Conservation (phyloP, 2,329 filamentous ascomycete species). For the Juglanconis sp. region DNA sequence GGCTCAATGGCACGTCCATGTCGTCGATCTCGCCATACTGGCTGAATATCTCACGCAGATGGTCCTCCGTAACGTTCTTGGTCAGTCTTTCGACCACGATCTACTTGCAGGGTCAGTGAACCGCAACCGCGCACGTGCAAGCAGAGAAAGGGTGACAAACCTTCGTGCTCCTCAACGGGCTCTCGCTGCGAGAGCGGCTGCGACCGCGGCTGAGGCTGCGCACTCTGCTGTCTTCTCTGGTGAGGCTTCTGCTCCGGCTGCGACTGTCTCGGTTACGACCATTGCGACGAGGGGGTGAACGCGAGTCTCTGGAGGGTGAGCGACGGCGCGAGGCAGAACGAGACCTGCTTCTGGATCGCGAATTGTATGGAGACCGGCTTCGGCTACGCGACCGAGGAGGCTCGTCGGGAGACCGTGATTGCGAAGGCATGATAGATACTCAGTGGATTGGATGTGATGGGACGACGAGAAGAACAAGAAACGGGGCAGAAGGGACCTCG, state of each 20-base stretch:
- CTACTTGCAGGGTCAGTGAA: conserved; percentile 40
- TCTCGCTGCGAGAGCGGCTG: conserved; percentile 35
- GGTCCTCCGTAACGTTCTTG: conserved; percentile 86
- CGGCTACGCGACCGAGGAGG: conserved; percentile 10
- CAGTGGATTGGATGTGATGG: background rate
- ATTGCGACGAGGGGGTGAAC: conserved; percentile 35
- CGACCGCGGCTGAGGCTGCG: conserved; percentile 34
- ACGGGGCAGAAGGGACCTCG: background rate
- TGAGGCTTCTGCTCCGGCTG: conserved; percentile 26
- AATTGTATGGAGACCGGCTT: conserved; percentile 10
- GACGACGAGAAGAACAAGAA: background rate
- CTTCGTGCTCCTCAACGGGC: conserved; percentile 49
- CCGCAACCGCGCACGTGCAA: conserved; percentile 3
- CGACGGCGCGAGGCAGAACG: conserved; percentile 19
- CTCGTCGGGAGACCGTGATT: conserved; percentile 18
- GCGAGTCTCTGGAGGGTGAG: conserved; percentile 21
- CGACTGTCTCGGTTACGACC: conserved; percentile 31
- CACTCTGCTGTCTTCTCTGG: conserved; percentile 31
- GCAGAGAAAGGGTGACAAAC: conserved; percentile 28
- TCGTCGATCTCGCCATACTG: conserved; percentile 82
- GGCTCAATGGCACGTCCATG: conserved; percentile 85
- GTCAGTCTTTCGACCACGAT: conserved; percentile 95
- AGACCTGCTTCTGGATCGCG: conserved; percentile 18
- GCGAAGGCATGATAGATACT: conserved; percentile 19
- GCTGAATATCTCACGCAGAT: conserved; percentile 89